phyloP scores from a whole-genome alignment of 2,329 filamentous ascomycete genomes.

The Fusarium clavum region DNA sequence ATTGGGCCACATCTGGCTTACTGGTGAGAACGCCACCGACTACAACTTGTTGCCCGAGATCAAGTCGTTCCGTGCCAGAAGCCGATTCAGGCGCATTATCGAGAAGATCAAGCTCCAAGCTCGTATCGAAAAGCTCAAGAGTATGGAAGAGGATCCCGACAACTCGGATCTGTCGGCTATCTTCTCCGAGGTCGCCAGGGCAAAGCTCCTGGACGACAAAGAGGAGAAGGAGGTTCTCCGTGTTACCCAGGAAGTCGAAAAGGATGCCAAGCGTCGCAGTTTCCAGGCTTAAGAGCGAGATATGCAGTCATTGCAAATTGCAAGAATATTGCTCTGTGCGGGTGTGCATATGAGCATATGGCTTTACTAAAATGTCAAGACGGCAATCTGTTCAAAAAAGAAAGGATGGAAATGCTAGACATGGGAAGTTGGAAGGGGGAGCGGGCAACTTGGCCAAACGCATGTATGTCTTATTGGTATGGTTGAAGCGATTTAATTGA shows the following conservation, averaged over 20 bases:
- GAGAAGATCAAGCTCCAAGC: constrained; percentile 96
- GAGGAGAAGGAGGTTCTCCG: constrained; percentile 82
- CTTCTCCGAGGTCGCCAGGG: constrained; percentile 93
- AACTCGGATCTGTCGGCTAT: constrained; percentile 72
- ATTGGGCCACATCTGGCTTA: constrained; percentile 87
- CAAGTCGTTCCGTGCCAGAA: constrained; percentile 90
- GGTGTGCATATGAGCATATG: not conserved
- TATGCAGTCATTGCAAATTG: not conserved
- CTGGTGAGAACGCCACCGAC: constrained; percentile 89
- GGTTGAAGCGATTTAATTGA: constrained; percentile 29
- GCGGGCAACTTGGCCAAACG: constrained; percentile 1
- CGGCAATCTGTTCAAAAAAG: not conserved
- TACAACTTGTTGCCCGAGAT: constrained; percentile 98
- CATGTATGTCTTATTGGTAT: constrained; percentile 14
- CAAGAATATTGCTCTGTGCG: not conserved
- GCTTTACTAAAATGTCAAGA: not conserved
- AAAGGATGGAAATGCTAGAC: not conserved
- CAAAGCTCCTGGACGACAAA: constrained; percentile 85
- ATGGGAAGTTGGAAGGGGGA: constrained; percentile 4
- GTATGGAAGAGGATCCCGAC: constrained; percentile 86
- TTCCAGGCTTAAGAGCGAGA: constrained; percentile 36
- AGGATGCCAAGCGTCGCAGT: constrained; percentile 57
- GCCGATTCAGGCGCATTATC: constrained; percentile 91
- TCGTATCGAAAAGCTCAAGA: constrained; percentile 92
- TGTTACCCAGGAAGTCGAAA: constrained; percentile 68